These are phyloP conservation scores for Fusarium piperis DNA, from an alignment of 2,329 filamentous ascomycete species.

Conservation along the genomic window DNA sequence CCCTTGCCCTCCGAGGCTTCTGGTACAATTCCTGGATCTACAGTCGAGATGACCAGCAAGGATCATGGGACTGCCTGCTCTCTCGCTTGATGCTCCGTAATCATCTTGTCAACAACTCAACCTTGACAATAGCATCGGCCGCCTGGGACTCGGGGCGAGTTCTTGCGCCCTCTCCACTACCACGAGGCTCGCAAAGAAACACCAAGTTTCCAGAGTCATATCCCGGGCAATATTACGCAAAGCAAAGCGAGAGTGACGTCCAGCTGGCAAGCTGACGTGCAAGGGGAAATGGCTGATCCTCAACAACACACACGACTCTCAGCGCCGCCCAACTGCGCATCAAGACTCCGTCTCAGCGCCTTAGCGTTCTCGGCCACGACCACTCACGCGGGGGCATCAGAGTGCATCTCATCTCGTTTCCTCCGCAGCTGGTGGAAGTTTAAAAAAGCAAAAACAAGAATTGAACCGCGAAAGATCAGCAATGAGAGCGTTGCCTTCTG, in stretches of 20 bases:
- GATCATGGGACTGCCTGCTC: conserved; percentile 32
- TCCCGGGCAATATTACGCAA: background rate
- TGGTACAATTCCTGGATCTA: conserved; percentile 31
- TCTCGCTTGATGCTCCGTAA: conserved; percentile 27
- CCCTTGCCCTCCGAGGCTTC: conserved; percentile 31
- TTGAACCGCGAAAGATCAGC: conserved; percentile 7
- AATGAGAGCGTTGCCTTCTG: conserved; percentile 17
- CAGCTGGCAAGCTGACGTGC: conserved; percentile 3
- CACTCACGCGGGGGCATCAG: conserved; percentile 8
- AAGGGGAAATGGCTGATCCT: background rate
- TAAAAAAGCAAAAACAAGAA: conserved; percentile 12
- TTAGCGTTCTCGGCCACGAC: conserved; percentile 6
- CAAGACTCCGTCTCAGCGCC: conserved; percentile 5
- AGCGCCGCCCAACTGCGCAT: background rate
- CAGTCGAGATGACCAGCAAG: conserved; percentile 36
- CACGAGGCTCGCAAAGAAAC: background rate
- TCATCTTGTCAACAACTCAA: conserved; percentile 22
- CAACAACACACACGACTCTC: conserved; percentile 1
- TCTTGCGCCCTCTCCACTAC: conserved; percentile 21
- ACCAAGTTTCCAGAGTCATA: background rate
- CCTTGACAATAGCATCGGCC: conserved; percentile 3
- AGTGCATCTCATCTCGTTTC: conserved; percentile 8
- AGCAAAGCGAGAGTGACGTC: conserved; percentile 4
- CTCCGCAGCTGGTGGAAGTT: background rate
- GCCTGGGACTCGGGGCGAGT: conserved; percentile 22